Evolutionary conservation across 2,329 filamentous ascomycete genomes (phyloP).

Genomic region (Nigrospora oryzae): DNA sequence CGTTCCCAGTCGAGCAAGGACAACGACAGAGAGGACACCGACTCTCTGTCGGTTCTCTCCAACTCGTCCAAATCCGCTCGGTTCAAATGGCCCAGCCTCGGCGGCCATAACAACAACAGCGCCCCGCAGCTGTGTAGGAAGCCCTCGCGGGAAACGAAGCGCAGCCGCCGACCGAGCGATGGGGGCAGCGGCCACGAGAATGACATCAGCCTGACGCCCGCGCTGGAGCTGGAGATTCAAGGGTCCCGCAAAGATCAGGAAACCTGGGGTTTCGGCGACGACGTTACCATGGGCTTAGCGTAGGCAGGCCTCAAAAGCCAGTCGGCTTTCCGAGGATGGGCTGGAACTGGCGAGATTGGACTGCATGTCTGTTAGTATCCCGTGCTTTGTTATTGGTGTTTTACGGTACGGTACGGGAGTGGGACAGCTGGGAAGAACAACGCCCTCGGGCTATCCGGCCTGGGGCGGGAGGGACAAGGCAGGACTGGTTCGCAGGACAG

Average conservation of each 20-base stretch:
- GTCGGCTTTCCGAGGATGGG: no score
- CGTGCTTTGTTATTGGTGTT: no score
- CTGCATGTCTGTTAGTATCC: no score
- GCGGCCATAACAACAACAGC: constrained; percentile 8
- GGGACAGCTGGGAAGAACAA: no score
- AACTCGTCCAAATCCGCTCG: constrained; percentile 20
- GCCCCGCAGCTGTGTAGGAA: constrained; percentile 10
- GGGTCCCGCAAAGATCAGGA: constrained; percentile 44
- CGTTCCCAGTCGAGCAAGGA: constrained; percentile 1
- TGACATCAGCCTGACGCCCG: constrained; percentile 20
- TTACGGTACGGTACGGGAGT: no score
- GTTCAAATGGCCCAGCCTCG: constrained; percentile 10
- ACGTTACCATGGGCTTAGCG: constrained; percentile 75
- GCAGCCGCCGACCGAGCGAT: constrained; percentile 31
- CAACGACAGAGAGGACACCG: constrained; percentile 14
- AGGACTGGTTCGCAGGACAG: no score
- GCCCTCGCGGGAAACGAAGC: constrained; percentile 21
- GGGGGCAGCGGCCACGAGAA: constrained; percentile 24
- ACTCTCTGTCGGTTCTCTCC: constrained; percentile 17
- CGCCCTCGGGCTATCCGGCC: no score
- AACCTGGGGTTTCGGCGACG: constrained; percentile 75
- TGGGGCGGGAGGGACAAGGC: no score
- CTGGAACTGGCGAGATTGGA: no score
- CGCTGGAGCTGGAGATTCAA: constrained; percentile 43
- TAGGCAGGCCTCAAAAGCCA: constrained; percentile 21